These are phyloP conservation scores for Cucurbita moschata DNA, from an alignment of 306 rosid genomes.

Conservation along the genomic window DNA sequence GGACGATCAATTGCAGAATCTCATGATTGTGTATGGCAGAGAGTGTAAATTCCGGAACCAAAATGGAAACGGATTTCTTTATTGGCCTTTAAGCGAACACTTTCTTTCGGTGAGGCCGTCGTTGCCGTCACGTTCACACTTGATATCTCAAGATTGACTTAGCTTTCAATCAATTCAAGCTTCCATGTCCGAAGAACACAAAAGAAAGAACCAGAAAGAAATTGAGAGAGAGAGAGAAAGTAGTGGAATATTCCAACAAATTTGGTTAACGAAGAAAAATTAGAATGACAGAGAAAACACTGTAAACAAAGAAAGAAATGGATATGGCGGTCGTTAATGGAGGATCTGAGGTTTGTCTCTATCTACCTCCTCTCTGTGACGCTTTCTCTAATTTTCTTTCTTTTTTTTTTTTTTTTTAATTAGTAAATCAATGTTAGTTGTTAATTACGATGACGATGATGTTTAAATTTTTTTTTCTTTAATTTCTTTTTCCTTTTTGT, in stretches of 20 bases:
- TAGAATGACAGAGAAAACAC: not conserved
- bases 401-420: not conserved
- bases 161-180: constrained; percentile 62
- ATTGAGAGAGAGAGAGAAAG: constrained; percentile 9
- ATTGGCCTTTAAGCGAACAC: constrained; percentile 54
- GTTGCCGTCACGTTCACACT: constrained; percentile 45
- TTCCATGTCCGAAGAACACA: constrained; percentile 2
- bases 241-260: constrained; percentile 1
- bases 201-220: not conserved
- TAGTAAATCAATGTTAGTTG: not conserved
- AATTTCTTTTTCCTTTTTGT: not conserved
- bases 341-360: constrained; percentile 48
- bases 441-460: not conserved
- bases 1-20: constrained; percentile 5
- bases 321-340: constrained; percentile 11
- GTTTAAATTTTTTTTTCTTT: not conserved
- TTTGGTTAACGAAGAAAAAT: not conserved
- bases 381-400: not conserved
- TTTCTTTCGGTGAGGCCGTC: constrained; percentile 14
- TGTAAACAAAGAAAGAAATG: constrained; percentile 7
- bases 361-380: constrained; percentile 12
- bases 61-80: constrained; percentile 35
- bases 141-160: constrained; percentile 35
- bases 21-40: constrained; percentile 18
- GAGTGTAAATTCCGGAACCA: constrained; percentile 53